Evolutionary conservation across 116 monocot species (phyloP).

Genomic region (Thalassia testudinum): DNA sequence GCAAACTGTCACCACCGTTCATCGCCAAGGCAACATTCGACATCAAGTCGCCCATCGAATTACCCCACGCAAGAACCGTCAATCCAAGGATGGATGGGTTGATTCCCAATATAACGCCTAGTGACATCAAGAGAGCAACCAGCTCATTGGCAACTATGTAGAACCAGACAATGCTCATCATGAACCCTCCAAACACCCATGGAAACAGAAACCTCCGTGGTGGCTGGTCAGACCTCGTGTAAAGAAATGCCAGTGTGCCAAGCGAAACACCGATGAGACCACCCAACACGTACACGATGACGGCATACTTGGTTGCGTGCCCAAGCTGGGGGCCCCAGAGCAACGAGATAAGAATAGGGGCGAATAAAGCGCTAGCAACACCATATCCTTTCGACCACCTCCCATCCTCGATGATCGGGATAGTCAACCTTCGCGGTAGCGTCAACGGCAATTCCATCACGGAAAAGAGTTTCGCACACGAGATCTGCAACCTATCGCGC

Average conservation of each 20-base stretch:
- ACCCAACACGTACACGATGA: slow-evolving; percentile 13
- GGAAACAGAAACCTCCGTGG: slow-evolving; percentile 40
- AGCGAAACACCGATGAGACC: slow-evolving; percentile 15
- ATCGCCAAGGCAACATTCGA: slow-evolving; percentile 86
- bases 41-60: slow-evolving; percentile 98
- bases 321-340: slow-evolving; percentile 17
- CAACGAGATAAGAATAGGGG: slow-evolving; percentile 41
- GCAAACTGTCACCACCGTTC: slow-evolving; percentile 79
- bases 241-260: slow-evolving; percentile 17
- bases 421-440: slow-evolving; percentile 66
- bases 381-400: slow-evolving; percentile 76
- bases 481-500: slow-evolving; percentile 5
- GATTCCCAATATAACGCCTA: slow-evolving; percentile 57
- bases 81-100: slow-evolving; percentile 90
- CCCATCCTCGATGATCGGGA: slow-evolving; percentile 69
- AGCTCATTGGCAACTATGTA: slow-evolving; percentile 53
- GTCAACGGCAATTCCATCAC: slow-evolving; percentile 58
- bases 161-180: slow-evolving; percentile 59
- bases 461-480: slow-evolving; percentile 31
- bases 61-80: slow-evolving; percentile 98
- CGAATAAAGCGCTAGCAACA: slow-evolving; percentile 33
- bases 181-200: slow-evolving; percentile 56
- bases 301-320: slow-evolving; percentile 5
- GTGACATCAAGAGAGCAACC: slow-evolving; percentile 39
- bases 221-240: slow-evolving; percentile 21